A percentile compares a stretch with the other conserved stretches of the same genome.
Conservation (phyloP, 2,329 filamentous ascomycete species). For the Aspergillus sp. region DNA sequence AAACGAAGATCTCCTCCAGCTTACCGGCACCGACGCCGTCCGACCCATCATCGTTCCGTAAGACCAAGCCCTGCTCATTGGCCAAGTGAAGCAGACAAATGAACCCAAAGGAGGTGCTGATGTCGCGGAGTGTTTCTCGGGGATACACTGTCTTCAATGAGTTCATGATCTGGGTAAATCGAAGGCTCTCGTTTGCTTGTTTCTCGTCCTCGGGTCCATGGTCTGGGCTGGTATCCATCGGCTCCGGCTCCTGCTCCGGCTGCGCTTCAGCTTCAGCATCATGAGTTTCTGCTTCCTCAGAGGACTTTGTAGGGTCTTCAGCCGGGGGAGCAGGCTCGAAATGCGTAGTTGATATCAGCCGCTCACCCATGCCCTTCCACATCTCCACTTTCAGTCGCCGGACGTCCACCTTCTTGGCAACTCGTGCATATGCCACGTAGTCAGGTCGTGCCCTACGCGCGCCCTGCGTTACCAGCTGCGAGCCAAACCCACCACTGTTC, state of each 20-base stretch:
- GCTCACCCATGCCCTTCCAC: slow-evolving; percentile 62
- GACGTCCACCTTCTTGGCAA: slow-evolving; percentile 68
- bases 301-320: slow-evolving; percentile 25
- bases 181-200: slow-evolving; percentile 59
- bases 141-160: slow-evolving; percentile 83
- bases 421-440: slow-evolving; percentile 66
- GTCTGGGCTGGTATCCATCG: slow-evolving; percentile 29
- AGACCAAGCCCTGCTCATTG: slow-evolving; percentile 85
- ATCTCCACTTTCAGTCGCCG: slow-evolving; percentile 65
- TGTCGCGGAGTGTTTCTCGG: slow-evolving; percentile 83
- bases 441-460: slow-evolving; percentile 60
- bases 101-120: slow-evolving; percentile 90
- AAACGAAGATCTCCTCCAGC: slow-evolving; percentile 49
- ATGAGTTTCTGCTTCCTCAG: slow-evolving; percentile 13
- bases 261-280: slow-evolving; percentile 34
- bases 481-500: slow-evolving; percentile 58
- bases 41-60: slow-evolving; percentile 61
- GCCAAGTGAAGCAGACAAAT: slow-evolving; percentile 89
- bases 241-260: slow-evolving; percentile 34
- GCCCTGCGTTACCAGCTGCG: slow-evolving; percentile 63
- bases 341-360: slow-evolving; percentile 39
- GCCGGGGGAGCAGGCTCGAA: slow-evolving; percentile 33
- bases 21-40: slow-evolving; percentile 30
- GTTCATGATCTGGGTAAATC: slow-evolving; percentile 92
- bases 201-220: slow-evolving; percentile 30